Conservation (phyloP, 225 moss, liverwort and hornwort genomes). For the Marchantia paleacea region DNA sequence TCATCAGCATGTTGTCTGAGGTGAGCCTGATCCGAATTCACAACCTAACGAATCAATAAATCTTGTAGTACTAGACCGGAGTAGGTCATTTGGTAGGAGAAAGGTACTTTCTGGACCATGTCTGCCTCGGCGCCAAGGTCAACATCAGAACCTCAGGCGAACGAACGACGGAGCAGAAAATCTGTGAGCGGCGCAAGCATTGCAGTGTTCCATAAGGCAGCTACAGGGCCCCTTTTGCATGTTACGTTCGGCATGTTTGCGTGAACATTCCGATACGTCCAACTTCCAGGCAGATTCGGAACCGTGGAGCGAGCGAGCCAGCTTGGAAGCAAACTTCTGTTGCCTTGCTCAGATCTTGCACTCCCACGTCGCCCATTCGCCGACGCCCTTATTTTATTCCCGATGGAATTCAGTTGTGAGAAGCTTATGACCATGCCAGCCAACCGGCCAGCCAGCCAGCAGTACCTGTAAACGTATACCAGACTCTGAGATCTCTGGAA, state of each 20-base stretch:
- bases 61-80: not conserved
- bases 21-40: not conserved
- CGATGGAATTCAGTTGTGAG: too few relatives aligned
- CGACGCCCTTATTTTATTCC: not conserved
- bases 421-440: too few relatives aligned
- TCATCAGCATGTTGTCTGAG: not conserved
- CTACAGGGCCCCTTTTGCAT: too few relatives aligned
- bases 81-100: not conserved
- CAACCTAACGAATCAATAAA: not conserved
- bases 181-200: not conserved
- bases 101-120: not conserved
- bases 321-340: not conserved
- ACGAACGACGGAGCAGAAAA: not conserved
- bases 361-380: not conserved
- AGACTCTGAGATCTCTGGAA: too few relatives aligned
- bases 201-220: too few relatives aligned
- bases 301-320: not conserved
- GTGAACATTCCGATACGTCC: not conserved
- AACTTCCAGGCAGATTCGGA: not conserved
- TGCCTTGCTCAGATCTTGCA: not conserved
- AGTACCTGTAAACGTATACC: too few relatives aligned
- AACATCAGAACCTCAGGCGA: not conserved
- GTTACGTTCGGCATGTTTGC: not conserved
- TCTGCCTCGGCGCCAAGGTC: not conserved
- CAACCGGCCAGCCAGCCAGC: too few relatives aligned